phyloP scores from a whole-genome alignment of 495 filamentous ascomycete species.

The Mytilinidion resinicola region DNA sequence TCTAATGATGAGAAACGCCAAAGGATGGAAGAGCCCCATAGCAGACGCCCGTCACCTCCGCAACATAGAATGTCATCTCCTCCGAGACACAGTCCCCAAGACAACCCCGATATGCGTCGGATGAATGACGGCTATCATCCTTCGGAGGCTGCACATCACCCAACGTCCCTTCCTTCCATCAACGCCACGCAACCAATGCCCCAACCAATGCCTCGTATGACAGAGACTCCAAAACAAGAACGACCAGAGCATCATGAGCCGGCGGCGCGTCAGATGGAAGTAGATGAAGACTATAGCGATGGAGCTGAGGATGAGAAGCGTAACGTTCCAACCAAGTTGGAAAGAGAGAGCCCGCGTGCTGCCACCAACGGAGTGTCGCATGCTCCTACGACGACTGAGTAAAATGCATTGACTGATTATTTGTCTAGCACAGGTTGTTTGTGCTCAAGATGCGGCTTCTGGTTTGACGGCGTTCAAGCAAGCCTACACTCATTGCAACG shows the following conservation, averaged over 20 bases:
- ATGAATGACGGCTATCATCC: conserved; percentile 74
- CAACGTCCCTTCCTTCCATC: conserved; percentile 61
- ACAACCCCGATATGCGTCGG: conserved; percentile 60
- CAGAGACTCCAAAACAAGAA: conserved; percentile 27
- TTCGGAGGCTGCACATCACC: conserved; percentile 85
- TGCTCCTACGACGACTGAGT: conserved; percentile 30
- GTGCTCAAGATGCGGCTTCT: background rate
- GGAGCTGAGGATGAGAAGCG: conserved; percentile 78
- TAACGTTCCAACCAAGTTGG: conserved; percentile 44
- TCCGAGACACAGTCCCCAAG: conserved; percentile 74
- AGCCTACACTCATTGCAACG: too few species aligned
- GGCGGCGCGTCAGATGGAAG: conserved; percentile 88
- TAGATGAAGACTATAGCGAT: conserved; percentile 95
- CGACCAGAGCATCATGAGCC: conserved; percentile 51
- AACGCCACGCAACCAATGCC: conserved; percentile 10
- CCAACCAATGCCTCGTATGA: conserved; percentile 18
- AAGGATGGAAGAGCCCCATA: conserved; percentile 71
- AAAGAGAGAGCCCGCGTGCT: conserved; percentile 40
- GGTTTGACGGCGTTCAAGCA: background rate
- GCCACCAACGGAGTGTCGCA: conserved; percentile 25
- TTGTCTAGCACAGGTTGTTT: background rate
- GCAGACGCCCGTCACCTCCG: conserved; percentile 43
- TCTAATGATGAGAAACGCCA: conserved; percentile 75
- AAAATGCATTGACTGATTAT: conserved; percentile 12
- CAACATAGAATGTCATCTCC: conserved; percentile 20